Percentiles rank a stretch among this genome's conserved stretches.
phyloP scores from a whole-genome alignment of 768 basidiomycete genomes.

The Vishniacozyma victoriae region DNA sequence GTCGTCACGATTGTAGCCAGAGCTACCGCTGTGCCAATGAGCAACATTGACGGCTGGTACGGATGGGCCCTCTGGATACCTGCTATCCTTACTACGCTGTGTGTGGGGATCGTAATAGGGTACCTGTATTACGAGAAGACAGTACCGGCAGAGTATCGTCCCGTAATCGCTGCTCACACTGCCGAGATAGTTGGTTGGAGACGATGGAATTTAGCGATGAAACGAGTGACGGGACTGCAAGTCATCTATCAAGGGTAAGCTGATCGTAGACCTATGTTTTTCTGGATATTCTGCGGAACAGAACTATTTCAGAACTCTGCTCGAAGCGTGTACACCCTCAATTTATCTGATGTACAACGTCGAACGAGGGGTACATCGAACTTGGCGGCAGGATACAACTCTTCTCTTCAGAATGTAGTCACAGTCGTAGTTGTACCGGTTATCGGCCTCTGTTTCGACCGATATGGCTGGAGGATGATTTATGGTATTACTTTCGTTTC shows the following conservation, averaged over 20 bases:
- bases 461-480: constrained; percentile 37
- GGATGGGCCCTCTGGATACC: constrained; percentile 47
- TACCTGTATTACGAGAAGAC: constrained; percentile 38
- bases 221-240: constrained; percentile 18
- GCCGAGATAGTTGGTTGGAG: constrained; percentile 14
- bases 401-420: constrained; percentile 36
- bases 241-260: constrained; percentile 4
- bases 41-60: constrained; percentile 38
- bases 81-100: constrained; percentile 28
- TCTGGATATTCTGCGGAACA: constrained; percentile 34
- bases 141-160: constrained; percentile 29
- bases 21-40: constrained; percentile 39
- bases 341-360: constrained; percentile 43
- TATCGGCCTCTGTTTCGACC: constrained; percentile 40
- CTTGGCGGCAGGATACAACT: constrained; percentile 45
- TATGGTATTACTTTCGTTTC: constrained; percentile 16
- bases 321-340: constrained; percentile 36
- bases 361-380: constrained; percentile 34
- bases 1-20: constrained; percentile 28
- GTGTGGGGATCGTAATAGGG: constrained; percentile 24
- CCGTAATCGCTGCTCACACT: constrained; percentile 23
- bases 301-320: constrained; percentile 40
- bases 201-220: constrained; percentile 11
- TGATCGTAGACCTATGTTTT: constrained; percentile 30
- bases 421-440: constrained; percentile 44